These are phyloP conservation scores for Hemisphaericaspora nanyangensis DNA, from an alignment of 805 yeast species.

Conservation along the genomic window DNA sequence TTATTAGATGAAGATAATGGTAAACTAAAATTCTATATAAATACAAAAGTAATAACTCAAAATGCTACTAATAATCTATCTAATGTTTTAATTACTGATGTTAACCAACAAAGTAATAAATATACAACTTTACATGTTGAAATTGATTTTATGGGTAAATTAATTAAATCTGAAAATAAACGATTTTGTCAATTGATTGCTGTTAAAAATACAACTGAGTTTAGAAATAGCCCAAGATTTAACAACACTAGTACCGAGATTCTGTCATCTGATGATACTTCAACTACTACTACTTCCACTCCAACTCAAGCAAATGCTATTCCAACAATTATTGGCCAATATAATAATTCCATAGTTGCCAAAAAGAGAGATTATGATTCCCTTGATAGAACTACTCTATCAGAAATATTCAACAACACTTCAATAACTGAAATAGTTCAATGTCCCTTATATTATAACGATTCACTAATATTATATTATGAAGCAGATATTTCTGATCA, in stretches of 20 bases:
- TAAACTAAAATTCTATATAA: conserved; percentile 31
- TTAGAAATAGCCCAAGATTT: conserved; percentile 25
- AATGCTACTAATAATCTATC: conserved; percentile 8
- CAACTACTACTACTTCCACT: background rate
- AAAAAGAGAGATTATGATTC: background rate
- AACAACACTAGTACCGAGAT: background rate
- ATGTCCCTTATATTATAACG: conserved; percentile 37
- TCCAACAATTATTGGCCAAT: background rate
- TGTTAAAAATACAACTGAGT: conserved; percentile 32
- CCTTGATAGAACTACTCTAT: background rate
- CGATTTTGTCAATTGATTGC: conserved; percentile 42
- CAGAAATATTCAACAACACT: conserved; percentile 18
- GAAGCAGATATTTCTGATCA: conserved; percentile 38
- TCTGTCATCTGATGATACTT: too few species aligned
- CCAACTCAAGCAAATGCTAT: background rate
- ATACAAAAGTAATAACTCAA: conserved; percentile 22
- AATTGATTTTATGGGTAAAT: conserved; percentile 41
- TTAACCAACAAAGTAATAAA: conserved; percentile 41
- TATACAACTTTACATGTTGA: conserved; percentile 48
- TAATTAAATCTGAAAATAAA: conserved; percentile 33
- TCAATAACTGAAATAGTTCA: conserved; percentile 22
- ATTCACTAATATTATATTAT: conserved; percentile 33
- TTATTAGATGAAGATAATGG: conserved; percentile 28
- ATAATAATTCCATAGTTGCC: background rate
- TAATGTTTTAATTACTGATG: conserved; percentile 32